Evolutionary conservation across 2,329 filamentous ascomycete genomes (phyloP), one percentile per base, ranked within the genome.

Genomic region (Fusarium sp.): DNA sequence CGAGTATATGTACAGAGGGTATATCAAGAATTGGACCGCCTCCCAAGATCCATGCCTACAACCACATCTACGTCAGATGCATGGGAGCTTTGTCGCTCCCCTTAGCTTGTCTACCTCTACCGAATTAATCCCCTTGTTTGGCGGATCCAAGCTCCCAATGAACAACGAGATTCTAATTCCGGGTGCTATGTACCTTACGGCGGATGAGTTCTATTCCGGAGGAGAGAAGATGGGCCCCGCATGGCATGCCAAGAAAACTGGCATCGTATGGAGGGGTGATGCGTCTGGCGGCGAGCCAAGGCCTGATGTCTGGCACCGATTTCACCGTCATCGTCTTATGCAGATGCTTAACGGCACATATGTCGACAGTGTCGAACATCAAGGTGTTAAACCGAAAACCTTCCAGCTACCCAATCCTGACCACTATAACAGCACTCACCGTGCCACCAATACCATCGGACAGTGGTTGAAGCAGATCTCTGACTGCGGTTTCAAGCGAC

Each of bases 241-340:
- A 7, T 91, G 90, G 89, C 77, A 81, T 6, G 76, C 83, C 34
- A 92, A 92, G 77, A 78, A 79, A 30, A 81, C 86, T 55, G 80
- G 78, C 5, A 78, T 89, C 45, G 79, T 90, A 36, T 92, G 89
- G 89, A 87, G 89, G 37, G 89, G 89, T 45, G 86, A 87, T 3
- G 88, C 86, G 4, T 89, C 88, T 9, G 89, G 89, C 4, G 89
- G 88, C 3, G 80, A 82, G 30, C 77, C 83, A 45, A 79, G 78
- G 57, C 72, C 73, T n/a, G 75, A 87, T 44, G 91, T 86, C 63
- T 93, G 90, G 90, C 83, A 83, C 34, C 85, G 87, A 36, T 91
- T 92, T 71, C 90, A 92, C 65, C 88, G 90, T n/a, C 90, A 91
- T 71, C 88, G 91, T 6, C 87, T 92, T 60, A 81, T 92, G 28